Evolutionary conservation across 2,329 filamentous ascomycete species (phyloP).

Genomic region (Colletotrichum sansevieriae): DNA sequence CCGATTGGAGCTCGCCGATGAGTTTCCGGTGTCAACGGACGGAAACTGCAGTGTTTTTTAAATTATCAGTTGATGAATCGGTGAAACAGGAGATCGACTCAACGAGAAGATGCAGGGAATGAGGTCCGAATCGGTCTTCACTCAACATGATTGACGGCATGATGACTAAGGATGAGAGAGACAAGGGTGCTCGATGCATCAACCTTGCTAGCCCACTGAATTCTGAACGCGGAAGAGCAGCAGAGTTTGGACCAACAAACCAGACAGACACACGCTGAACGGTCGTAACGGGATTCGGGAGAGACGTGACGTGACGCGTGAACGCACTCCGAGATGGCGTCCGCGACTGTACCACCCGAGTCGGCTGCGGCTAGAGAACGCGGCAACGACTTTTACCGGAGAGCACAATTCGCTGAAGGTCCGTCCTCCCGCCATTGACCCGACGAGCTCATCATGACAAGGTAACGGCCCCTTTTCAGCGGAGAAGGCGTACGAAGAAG

Average conservation of each 20-base stretch:
- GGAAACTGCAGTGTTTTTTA: too few species aligned
- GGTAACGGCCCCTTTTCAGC: not conserved
- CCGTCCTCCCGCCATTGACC: not conserved
- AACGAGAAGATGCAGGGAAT: too few species aligned
- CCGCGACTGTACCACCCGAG: not conserved
- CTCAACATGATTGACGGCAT: not conserved
- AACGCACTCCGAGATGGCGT: not conserved
- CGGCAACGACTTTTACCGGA: not conserved
- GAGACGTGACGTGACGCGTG: not conserved
- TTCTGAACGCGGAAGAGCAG: not conserved
- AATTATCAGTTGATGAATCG: too few species aligned
- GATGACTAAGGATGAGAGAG: not conserved
- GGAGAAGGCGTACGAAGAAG: not conserved
- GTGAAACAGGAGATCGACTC: too few species aligned
- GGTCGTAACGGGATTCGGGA: too few species aligned
- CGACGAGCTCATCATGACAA: too few species aligned
- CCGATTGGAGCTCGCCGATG: too few species aligned
- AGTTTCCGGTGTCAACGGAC: too few species aligned
- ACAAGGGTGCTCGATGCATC: not conserved
- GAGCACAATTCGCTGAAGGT: slow-evolving; percentile 6
- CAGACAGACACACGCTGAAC: not conserved
- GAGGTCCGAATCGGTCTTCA: too few species aligned
- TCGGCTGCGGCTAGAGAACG: slow-evolving; percentile 2
- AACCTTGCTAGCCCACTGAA: not conserved
- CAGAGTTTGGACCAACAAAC: not conserved